Evolutionary conservation across 1,284 basidiomycete species (phyloP), one percentile per base, ranked within the genome.

Genomic region (Cutaneotrichosporon sp.): DNA sequence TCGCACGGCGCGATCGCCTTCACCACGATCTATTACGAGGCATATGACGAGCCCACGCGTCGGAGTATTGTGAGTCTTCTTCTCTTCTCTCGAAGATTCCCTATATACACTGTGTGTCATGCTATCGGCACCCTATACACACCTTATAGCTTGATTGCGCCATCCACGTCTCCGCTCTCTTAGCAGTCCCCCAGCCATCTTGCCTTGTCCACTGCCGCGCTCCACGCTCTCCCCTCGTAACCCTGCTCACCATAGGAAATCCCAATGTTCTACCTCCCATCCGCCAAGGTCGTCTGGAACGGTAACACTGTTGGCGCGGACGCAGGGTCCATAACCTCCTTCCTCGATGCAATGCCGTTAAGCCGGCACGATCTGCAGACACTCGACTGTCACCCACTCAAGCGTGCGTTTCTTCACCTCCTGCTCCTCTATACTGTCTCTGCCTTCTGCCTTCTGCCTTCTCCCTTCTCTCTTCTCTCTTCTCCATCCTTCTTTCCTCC

Each of bases 1-100:
- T 74, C 76, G 47, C 77, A 79, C 59, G 77, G 77, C 31, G 76
- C 77, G 32, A 76, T 79, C 18, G 75, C 76, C 5, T 79, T 79
- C 62, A 73, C 71, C 61, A 76, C 76, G 58, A 73, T 79, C 52
- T 79, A 79, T 66, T 79, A 79, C 60, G 77, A 79, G 61, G 72
- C 76, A 5, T 77, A 73, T 53, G 77, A 79, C 66, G 77, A 79
- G 65, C 77, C 77, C 4, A 72, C 73, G 0, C 65, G 77, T 21
- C 64, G 77, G 14, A 65, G 70, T 2, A 58, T 46, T 26, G 77
- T 77, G 36, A 52, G 77, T 72, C 11, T 13, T 34, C 42, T 42
- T 18, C 16, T 13, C 14, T 16, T 14, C 40, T 16, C 14, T 16
- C 40, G 40, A 6, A 1, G 13, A 6, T 16, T 13, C 0, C 40